These are phyloP conservation scores for Phyllostachys edulis DNA, from an alignment of 176 grass and related monocot genomes.

Conservation along the genomic window DNA sequence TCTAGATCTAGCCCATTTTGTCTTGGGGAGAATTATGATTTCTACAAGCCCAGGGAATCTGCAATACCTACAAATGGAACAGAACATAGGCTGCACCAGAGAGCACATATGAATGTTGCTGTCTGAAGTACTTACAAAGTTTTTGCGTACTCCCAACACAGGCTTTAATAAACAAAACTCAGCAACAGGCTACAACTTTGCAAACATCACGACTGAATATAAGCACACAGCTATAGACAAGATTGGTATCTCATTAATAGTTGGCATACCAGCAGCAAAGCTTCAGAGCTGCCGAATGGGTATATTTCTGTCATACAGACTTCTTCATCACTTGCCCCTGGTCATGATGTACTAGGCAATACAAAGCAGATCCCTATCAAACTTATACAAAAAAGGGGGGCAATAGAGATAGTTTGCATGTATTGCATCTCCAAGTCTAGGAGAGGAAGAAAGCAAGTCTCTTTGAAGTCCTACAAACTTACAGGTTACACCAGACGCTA, in stretches of 20 bases:
- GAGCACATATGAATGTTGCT: not conserved
- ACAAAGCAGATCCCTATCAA: slow-evolving; percentile 33
- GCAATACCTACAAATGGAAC: not conserved
- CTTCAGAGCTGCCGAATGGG: slow-evolving; percentile 39
- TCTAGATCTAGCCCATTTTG: not conserved
- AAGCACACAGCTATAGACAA: not conserved
- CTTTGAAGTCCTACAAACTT: slow-evolving; percentile 47
- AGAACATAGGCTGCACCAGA: not conserved
- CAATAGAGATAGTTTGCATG: slow-evolving; percentile 38
- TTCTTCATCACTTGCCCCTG: slow-evolving; percentile 27
- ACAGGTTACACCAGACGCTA: slow-evolving; percentile 37
- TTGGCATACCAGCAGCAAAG: slow-evolving; percentile 46
- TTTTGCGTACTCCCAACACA: not conserved
- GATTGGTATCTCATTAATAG: slow-evolving; percentile 17
- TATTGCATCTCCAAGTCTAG: slow-evolving; percentile 29
- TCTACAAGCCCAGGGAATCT: not conserved
- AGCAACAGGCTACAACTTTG: not conserved
- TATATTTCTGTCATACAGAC: slow-evolving; percentile 38
- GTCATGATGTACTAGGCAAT: slow-evolving; percentile 35
- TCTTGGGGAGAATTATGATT: not conserved
- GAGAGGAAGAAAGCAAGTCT: slow-evolving; percentile 26
- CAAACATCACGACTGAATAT: not conserved
- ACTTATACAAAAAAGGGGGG: slow-evolving; percentile 40
- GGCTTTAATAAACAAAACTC: not conserved
- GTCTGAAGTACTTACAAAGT: not conserved